Percentiles rank a stretch among this genome's conserved stretches.
Evolutionary conservation across 495 filamentous ascomycete genomes (phyloP).

Genomic region (Neurospora terricola): DNA sequence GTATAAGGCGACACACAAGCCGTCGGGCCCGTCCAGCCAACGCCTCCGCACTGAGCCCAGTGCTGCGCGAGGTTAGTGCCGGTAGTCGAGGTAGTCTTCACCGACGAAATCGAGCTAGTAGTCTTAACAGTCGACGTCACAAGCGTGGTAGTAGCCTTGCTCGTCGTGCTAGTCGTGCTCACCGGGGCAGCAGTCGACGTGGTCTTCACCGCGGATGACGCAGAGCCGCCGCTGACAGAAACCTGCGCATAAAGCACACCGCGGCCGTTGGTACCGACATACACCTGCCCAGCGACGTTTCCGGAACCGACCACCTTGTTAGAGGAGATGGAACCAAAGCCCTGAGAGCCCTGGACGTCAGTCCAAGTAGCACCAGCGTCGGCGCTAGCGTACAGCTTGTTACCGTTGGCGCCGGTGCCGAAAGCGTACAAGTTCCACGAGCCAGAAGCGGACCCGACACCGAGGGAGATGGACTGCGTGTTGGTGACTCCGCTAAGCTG

Average conservation of each 20-base stretch:
- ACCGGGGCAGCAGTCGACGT: background rate
- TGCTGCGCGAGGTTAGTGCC: conserved; percentile 3
- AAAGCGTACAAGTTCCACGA: conserved; percentile 42
- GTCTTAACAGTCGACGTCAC: conserved; percentile 7
- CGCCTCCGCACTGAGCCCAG: conserved; percentile 19
- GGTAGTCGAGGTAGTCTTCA: background rate
- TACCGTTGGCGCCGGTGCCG: conserved; percentile 32
- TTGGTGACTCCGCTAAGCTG: conserved; percentile 27
- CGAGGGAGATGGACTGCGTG: conserved; percentile 38
- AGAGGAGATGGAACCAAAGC: conserved; percentile 38
- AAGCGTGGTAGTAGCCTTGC: conserved; percentile 8
- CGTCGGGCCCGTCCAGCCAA: conserved; percentile 13
- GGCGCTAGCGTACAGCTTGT: conserved; percentile 40
- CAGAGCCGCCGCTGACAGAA: conserved; percentile 3
- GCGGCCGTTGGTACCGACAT: conserved; percentile 49
- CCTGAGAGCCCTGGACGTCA: conserved; percentile 43
- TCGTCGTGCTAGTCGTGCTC: background rate
- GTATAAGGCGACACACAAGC: conserved; percentile 9
- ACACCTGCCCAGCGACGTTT: conserved; percentile 42
- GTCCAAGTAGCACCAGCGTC: conserved; percentile 41
- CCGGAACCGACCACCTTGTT: conserved; percentile 39
- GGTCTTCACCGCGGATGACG: background rate
- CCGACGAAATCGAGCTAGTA: background rate
- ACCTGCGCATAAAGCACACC: conserved; percentile 43
- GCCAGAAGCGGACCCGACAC: conserved; percentile 20